Conservation (phyloP, 2,329 filamentous ascomycete genomes). For the Calonectria ilicicola region DNA sequence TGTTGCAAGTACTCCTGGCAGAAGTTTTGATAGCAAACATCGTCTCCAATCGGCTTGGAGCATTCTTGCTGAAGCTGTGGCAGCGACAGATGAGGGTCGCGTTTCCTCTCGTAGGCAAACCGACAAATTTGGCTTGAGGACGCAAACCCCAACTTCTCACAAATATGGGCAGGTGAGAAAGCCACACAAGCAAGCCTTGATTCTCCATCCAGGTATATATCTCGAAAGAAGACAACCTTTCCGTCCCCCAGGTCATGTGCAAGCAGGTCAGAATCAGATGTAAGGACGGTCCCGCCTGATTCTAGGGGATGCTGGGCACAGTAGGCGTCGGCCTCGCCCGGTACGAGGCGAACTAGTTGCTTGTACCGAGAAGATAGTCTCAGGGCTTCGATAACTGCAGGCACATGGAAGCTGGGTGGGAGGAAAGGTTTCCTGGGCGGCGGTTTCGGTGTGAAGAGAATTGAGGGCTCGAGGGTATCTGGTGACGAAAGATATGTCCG, state of each 20-base stretch:
- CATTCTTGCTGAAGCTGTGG: conserved; percentile 46
- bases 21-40: conserved; percentile 44
- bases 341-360: conserved; percentile 68
- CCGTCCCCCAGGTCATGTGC: conserved; percentile 78
- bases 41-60: conserved; percentile 31
- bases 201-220: conserved; percentile 60
- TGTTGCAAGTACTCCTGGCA: conserved; percentile 47
- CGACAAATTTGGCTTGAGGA: conserved; percentile 43
- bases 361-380: conserved; percentile 55
- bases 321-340: conserved; percentile 87
- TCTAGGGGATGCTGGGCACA: conserved; percentile 76
- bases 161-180: conserved; percentile 53
- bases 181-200: conserved; percentile 38
- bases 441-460: conserved; percentile 40
- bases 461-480: conserved; percentile 19
- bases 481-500: conserved; percentile 34
- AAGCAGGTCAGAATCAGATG: conserved; percentile 89
- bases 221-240: conserved; percentile 75
- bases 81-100: conserved; percentile 43
- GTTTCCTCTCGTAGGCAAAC: conserved; percentile 51
- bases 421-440: conserved; percentile 50
- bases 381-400: conserved; percentile 80
- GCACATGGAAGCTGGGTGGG: conserved; percentile 79
- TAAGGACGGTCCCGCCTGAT: conserved; percentile 71
- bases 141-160: conserved; percentile 55